Evolutionary conservation across 2,329 filamentous ascomycete species (phyloP).

Genomic region (Zymoseptoria ardabiliae): DNA sequence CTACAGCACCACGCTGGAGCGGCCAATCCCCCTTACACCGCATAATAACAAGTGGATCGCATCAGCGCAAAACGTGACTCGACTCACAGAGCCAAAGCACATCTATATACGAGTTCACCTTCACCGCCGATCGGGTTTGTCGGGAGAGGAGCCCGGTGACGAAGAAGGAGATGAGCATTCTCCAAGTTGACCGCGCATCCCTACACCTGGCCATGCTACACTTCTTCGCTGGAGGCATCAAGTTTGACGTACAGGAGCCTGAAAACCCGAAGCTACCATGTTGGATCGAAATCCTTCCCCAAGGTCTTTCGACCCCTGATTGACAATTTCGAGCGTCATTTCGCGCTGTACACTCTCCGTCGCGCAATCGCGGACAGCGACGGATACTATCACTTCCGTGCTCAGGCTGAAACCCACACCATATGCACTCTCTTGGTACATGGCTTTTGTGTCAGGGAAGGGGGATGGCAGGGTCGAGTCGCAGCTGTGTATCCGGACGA

Average conservation of each 20-base stretch:
- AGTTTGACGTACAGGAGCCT: not conserved
- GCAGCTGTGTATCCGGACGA: not conserved
- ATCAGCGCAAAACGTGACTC: no score
- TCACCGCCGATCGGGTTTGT: not conserved
- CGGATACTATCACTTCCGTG: not conserved
- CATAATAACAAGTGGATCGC: no score
- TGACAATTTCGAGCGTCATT: not conserved
- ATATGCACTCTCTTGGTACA: not conserved
- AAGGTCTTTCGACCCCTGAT: not conserved
- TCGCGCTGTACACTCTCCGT: no score
- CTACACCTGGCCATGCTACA: not conserved
- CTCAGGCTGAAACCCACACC: not conserved
- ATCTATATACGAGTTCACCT: not conserved
- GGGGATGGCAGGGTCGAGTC: not conserved
- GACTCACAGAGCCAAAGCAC: no score
- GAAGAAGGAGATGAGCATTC: not conserved
- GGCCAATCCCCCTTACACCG: no score
- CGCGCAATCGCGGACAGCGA: no score
- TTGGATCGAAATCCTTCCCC: not conserved
- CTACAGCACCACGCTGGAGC: no score
- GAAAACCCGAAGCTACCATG: not conserved
- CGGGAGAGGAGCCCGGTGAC: not conserved
- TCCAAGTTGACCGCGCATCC: not conserved
- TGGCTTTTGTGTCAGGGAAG: not conserved
- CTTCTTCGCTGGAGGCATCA: not conserved